Evolutionary conservation across 2,329 filamentous ascomycete species (phyloP).

Genomic region (Penicillium sp.): DNA sequence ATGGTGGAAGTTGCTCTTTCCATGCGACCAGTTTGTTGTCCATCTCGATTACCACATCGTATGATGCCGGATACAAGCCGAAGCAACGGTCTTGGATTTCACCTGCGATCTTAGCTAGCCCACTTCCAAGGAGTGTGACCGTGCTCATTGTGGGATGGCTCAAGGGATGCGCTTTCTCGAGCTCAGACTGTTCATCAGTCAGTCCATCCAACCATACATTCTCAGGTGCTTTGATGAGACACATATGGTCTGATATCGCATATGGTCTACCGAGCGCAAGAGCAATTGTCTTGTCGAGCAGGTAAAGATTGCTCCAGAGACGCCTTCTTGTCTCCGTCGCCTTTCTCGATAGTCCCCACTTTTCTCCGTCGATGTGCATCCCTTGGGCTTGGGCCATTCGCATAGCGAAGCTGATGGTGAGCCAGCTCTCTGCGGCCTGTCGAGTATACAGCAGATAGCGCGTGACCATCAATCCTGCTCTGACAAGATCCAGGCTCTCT

Average conservation of each 20-base stretch:
- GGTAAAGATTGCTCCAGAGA: constrained; percentile 45
- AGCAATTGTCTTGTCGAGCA: constrained; percentile 44
- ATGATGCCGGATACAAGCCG: constrained; percentile 38
- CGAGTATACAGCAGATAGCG: constrained; percentile 44
- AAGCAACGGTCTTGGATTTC: constrained; percentile 46
- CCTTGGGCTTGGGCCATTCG: constrained; percentile 49
- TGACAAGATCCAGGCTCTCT: constrained; percentile 44
- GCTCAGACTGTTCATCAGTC: constrained; percentile 31
- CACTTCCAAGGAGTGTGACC: constrained; percentile 34
- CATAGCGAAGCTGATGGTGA: constrained; percentile 47
- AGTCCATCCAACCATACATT: constrained; percentile 45
- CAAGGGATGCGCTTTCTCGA: constrained; percentile 24
- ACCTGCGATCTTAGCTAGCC: constrained; percentile 40
- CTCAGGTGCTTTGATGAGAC: constrained; percentile 39
- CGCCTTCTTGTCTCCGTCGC: constrained; percentile 42
- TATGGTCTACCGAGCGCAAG: constrained; percentile 45
- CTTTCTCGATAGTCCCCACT: constrained; percentile 40
- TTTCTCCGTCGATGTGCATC: constrained; percentile 47
- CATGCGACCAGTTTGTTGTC: constrained; percentile 38
- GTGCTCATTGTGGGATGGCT: constrained; percentile 38
- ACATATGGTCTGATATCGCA: constrained; percentile 43
- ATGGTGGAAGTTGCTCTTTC: constrained; percentile 35
- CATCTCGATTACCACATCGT: constrained; percentile 41
- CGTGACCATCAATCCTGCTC: constrained; percentile 43
- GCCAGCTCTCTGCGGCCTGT: constrained; percentile 44